Conservation (phyloP, 192 early-diverging fungal genomes). For the Phlyctochytrium arcticum region DNA sequence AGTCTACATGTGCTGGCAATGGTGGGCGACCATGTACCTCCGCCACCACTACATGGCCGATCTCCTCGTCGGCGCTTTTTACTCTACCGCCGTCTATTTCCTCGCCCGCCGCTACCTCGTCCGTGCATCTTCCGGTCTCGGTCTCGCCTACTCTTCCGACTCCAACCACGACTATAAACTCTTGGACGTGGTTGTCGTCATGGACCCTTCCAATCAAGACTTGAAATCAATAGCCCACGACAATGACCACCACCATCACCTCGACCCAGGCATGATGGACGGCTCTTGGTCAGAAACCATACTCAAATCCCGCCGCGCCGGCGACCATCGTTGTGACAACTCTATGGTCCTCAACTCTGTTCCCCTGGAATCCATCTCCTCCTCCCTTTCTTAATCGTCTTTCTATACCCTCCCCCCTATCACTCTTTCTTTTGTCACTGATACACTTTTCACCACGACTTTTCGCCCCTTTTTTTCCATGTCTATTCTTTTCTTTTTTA, state of each 20-base stretch:
- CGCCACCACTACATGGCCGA: slow-evolving; percentile 74
- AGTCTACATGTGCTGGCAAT: slow-evolving; percentile 66
- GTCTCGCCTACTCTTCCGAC: neutral
- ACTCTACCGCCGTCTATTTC: slow-evolving; percentile 52
- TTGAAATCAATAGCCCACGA: no score
- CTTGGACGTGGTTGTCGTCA: slow-evolving; percentile 8
- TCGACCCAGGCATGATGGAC: neutral
- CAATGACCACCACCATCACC: no score
- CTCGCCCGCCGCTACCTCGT: slow-evolving; percentile 15
- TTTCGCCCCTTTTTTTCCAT: no score
- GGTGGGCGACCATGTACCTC: slow-evolving; percentile 77
- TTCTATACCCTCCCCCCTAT: no score
- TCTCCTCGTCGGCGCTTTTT: slow-evolving; percentile 61
- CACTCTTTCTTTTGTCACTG: no score
- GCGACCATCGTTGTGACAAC: neutral
- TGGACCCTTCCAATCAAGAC: no score
- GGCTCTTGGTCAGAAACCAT: slow-evolving; percentile 19
- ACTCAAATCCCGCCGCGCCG: slow-evolving; percentile 17
- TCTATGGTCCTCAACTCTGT: neutral
- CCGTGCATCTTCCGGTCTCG: neutral
- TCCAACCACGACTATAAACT: slow-evolving; percentile 13
- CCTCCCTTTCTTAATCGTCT: no score
- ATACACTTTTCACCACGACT: no score
- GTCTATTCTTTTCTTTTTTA: no score
- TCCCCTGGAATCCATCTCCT: no score